These are phyloP conservation scores for Russula lepida DNA, from an alignment of 768 basidiomycete genomes.

Conservation along the genomic window DNA sequence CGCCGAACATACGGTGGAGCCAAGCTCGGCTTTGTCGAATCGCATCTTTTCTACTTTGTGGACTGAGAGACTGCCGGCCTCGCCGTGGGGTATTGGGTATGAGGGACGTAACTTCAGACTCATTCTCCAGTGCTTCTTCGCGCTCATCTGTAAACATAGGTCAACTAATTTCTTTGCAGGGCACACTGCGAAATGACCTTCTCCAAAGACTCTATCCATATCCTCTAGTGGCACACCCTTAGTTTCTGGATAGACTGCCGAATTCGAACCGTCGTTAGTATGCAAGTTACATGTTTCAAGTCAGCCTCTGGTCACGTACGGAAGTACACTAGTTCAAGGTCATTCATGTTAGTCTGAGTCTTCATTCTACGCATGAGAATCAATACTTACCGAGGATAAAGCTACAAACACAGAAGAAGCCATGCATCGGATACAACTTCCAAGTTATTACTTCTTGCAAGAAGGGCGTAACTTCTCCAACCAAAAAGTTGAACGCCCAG, in stretches of 20 bases:
- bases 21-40: constrained; percentile 32
- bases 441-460: constrained; percentile 84
- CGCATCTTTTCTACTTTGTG: constrained; percentile 23
- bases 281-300: not conserved
- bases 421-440: constrained; percentile 94
- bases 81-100: constrained; percentile 34
- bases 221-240: constrained; percentile 84
- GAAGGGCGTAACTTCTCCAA: constrained; percentile 80
- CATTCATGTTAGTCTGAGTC: constrained; percentile 6
- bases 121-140: constrained; percentile 59
- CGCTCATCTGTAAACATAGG: constrained; percentile 30
- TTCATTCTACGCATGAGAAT: constrained; percentile 1
- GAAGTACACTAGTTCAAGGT: constrained; percentile 52
- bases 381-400: constrained; percentile 59
- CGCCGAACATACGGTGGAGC: constrained; percentile 43
- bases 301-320: constrained; percentile 30
- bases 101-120: constrained; percentile 53
- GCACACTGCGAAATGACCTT: constrained; percentile 40
- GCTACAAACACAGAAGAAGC: constrained; percentile 82
- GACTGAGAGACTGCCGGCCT: constrained; percentile 31
- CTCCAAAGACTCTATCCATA: constrained; percentile 85
- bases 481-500: constrained; percentile 78
- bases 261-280: not conserved
- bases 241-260: constrained; percentile 74
- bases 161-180: not conserved